Evolutionary conservation across 768 basidiomycete genomes (phyloP).

Genomic region (Tulasnella calospora): DNA sequence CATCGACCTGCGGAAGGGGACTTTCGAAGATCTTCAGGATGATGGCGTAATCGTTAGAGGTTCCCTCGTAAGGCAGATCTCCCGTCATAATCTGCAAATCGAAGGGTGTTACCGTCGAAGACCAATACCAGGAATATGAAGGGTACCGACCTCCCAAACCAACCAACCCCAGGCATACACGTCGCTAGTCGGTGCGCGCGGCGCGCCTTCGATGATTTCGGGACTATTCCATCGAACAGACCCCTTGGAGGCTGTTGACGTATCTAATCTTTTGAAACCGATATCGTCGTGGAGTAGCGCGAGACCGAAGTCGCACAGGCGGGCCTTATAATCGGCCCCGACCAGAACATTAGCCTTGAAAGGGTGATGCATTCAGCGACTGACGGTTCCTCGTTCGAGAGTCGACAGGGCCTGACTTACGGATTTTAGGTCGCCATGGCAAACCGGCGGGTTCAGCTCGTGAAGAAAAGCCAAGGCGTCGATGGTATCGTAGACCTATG

Average conservation of each 20-base stretch:
- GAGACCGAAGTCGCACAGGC: conserved; percentile 7
- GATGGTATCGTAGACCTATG: not conserved
- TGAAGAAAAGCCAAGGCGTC: not conserved
- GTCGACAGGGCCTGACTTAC: not conserved
- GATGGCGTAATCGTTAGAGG: no score
- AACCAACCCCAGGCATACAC: conserved; percentile 8
- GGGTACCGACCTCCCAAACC: not conserved
- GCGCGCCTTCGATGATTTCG: not conserved
- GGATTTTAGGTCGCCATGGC: conserved; percentile 12
- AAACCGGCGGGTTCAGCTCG: not conserved
- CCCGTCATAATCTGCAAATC: no score
- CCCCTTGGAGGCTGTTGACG: not conserved
- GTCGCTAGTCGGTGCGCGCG: not conserved
- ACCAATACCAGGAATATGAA: no score
- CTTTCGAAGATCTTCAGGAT: no score
- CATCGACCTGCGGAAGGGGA: no score
- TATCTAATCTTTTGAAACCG: not conserved
- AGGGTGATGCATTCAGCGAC: not conserved
- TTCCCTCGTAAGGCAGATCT: no score
- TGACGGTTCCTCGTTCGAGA: not conserved
- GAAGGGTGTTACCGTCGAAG: no score
- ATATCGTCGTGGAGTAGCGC: not conserved
- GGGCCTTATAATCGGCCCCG: not conserved
- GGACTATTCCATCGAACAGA: conserved; percentile 3
- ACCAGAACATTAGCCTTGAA: conserved; percentile 7